Conservation (phyloP, 345 rosid species). For the Excoecaria agallocha region DNA sequence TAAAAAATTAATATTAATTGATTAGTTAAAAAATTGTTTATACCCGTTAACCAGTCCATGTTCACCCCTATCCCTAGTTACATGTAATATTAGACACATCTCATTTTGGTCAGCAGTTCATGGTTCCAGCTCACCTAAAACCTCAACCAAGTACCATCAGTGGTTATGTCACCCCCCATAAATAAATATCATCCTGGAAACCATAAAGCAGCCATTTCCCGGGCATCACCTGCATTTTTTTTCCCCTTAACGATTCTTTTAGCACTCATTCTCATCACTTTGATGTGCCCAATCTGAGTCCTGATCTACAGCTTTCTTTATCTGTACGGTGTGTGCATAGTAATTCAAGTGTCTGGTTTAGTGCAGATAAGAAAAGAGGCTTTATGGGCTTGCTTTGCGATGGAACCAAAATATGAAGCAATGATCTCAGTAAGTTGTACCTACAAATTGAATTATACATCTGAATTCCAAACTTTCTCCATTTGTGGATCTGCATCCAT, state of each 20-base stretch:
- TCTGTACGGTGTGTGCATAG: neutral
- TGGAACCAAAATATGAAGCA: conserved; percentile 82
- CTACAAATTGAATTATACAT: neutral
- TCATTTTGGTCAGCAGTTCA: neutral
- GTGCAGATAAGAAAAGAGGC: conserved; percentile 93
- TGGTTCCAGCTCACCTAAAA: neutral
- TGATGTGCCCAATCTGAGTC: neutral
- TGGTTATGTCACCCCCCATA: neutral
- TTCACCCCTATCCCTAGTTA: no score
- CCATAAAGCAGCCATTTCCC: neutral
- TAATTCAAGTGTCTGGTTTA: conserved; percentile 3
- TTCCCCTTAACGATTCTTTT: neutral
- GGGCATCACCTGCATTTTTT: neutral
- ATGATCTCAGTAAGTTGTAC: conserved; percentile 62
- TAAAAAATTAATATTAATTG: no score
- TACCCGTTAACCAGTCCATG: no score
- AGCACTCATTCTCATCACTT: neutral
- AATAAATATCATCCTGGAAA: neutral
- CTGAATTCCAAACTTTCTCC: neutral
- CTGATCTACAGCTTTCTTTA: neutral
- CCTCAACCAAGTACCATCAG: neutral
- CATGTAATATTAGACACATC: neutral
- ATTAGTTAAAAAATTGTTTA: no score
- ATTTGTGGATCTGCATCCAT: neutral
- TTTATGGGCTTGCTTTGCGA: conserved; percentile 83